These are phyloP conservation scores for Sonneratia caseolaris DNA, from an alignment of 345 rosid species.

Conservation along the genomic window DNA sequence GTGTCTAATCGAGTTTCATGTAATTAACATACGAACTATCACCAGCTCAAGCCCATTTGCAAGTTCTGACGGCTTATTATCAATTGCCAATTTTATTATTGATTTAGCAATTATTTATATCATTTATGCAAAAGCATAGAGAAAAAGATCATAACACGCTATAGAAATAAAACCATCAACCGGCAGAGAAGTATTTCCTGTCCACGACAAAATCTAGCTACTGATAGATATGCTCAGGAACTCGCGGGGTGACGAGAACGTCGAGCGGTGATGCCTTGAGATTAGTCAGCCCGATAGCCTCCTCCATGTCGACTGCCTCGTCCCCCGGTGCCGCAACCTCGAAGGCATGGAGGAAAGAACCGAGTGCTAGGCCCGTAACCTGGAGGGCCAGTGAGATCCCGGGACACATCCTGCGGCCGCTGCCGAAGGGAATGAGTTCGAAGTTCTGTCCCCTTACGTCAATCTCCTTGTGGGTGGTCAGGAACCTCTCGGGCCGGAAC, in stretches of 20 bases:
- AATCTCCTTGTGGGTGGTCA: conserved; percentile 19
- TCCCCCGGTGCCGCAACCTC: conserved; percentile 10
- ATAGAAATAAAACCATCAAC: neutral
- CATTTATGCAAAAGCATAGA: too few species aligned
- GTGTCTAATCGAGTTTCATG: too few species aligned
- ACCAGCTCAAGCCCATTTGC: too few species aligned
- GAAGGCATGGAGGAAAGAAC: conserved; percentile 27
- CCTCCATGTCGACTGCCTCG: conserved; percentile 22
- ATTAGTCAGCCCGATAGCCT: conserved; percentile 17
- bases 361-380: conserved; percentile 19
- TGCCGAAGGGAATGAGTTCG: conserved; percentile 29
- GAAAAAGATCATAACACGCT: too few species aligned
- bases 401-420: conserved; percentile 33
- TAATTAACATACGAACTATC: too few species aligned
- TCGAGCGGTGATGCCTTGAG: conserved; percentile 24
- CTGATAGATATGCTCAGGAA: conserved; percentile 9
- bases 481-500: conserved; percentile 34
- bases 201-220: neutral
- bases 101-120: too few species aligned
- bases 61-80: too few species aligned
- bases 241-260: conserved; percentile 10
- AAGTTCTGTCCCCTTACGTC: conserved; percentile 27
- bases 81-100: too few species aligned
- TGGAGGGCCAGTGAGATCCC: conserved; percentile 26
- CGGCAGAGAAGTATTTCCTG: neutral